These are phyloP conservation scores for Rhododendron vialii DNA, from an alignment of 148 eudicot species.

Conservation along the genomic window DNA sequence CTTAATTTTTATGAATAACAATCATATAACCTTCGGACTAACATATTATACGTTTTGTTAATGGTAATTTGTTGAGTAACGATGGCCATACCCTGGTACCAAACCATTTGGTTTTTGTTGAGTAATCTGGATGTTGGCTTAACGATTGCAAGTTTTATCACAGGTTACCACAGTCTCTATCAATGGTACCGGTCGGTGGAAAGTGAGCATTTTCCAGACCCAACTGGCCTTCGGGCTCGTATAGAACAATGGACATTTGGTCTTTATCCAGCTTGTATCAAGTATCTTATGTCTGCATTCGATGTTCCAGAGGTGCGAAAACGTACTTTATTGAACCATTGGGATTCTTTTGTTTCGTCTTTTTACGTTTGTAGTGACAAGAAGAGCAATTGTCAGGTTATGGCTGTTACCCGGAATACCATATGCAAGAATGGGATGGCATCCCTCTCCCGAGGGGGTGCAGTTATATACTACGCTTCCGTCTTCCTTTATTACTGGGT, in stretches of 20 bases:
- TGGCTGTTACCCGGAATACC: constrained; percentile 91
- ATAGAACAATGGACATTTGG: constrained; percentile 97
- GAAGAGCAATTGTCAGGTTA: constrained; percentile 49
- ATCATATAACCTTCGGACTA: not conserved
- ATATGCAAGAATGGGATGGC: constrained; percentile 88
- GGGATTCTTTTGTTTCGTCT: not conserved
- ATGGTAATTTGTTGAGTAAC: not conserved
- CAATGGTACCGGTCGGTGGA: constrained; percentile 95
- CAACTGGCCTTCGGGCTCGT: constrained; percentile 92
- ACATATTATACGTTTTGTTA: not conserved
- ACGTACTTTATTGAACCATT: not conserved
- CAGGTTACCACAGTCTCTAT: constrained; percentile 95
- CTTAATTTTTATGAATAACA: not conserved
- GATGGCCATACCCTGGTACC: not conserved
- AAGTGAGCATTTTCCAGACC: constrained; percentile 96
- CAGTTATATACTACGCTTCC: constrained; percentile 83
- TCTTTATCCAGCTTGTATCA: constrained; percentile 97
- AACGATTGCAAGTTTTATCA: constrained; percentile 15
- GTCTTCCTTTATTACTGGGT: constrained; percentile 99
- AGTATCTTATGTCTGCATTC: constrained; percentile 97
- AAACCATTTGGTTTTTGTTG: not conserved
- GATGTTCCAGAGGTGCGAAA: constrained; percentile 89
- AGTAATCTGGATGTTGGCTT: not conserved
- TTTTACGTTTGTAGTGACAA: not conserved
- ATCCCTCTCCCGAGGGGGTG: constrained; percentile 72